These are phyloP conservation scores for Lentinula aciculospora DNA, from an alignment of 768 basidiomycete genomes.

Conservation along the genomic window DNA sequence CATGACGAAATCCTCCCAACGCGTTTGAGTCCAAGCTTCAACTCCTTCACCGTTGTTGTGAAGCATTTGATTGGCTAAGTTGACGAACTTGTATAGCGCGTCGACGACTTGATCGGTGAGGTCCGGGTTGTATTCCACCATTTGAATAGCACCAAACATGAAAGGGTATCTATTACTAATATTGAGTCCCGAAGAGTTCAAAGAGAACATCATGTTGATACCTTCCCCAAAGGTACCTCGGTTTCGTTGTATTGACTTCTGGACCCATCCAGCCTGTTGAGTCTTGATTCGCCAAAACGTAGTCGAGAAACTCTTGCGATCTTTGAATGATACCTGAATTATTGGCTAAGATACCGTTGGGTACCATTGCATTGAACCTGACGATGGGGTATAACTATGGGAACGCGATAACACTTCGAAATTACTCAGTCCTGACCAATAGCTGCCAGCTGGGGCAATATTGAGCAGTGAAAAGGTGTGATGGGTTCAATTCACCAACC, in stretches of 20 bases:
- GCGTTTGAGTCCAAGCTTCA: constrained; percentile 47
- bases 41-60: constrained; percentile 41
- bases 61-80: constrained; percentile 49
- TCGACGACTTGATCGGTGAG: constrained; percentile 39
- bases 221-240: constrained; percentile 51
- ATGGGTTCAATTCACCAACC: constrained; percentile 16
- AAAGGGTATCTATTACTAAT: constrained; percentile 38
- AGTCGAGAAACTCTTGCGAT: constrained; percentile 42
- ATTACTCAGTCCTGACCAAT: no score
- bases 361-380: constrained; percentile 38
- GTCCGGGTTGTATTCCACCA: constrained; percentile 41
- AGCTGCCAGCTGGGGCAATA: constrained; percentile 40
- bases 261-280: constrained; percentile 53
- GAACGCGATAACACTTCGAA: constrained; percentile 21
- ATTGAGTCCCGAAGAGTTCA: no score
- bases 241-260: constrained; percentile 46
- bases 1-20: constrained; percentile 58
- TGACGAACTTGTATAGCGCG: constrained; percentile 48
- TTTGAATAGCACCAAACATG: constrained; percentile 54
- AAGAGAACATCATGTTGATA: constrained; percentile 10
- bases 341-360: constrained; percentile 42
- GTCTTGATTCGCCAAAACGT: constrained; percentile 47
- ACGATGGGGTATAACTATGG: not conserved
- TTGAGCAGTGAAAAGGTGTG: not conserved
- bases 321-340: constrained; percentile 39